These are phyloP conservation scores for Claviceps africana DNA, from an alignment of 2,329 filamentous ascomycete genomes.

Conservation along the genomic window DNA sequence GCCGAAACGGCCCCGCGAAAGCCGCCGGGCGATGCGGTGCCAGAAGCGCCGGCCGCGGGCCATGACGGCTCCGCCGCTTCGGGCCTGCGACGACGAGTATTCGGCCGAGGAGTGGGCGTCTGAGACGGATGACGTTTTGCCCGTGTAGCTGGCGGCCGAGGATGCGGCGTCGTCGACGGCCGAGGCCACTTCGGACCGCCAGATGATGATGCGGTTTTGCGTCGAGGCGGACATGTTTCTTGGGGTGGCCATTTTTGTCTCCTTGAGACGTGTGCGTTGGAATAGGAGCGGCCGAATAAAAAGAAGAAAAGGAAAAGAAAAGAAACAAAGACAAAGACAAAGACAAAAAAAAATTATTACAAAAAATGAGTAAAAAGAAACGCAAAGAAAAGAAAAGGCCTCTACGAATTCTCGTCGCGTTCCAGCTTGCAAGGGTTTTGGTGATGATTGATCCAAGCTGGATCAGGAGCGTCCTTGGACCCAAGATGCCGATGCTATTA, in stretches of 20 bases:
- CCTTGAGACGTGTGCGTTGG: background rate
- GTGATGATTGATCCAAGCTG: background rate
- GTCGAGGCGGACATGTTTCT: slow-evolving; percentile 5
- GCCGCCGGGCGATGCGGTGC: slow-evolving; percentile 11
- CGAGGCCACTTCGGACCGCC: slow-evolving; percentile 34
- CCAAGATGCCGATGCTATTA: background rate
- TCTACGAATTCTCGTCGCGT: background rate
- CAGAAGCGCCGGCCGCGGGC: slow-evolving; percentile 12
- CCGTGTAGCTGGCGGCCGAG: slow-evolving; percentile 14
- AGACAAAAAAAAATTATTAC: background rate
- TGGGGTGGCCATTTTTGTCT: background rate
- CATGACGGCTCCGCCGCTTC: background rate
- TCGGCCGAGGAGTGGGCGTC: slow-evolving; percentile 8
- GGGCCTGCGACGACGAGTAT: background rate
- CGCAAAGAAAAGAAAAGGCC: background rate
- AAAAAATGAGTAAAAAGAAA: no score
- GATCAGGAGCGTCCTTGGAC: background rate
- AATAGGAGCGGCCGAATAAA: no score
- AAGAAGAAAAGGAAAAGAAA: background rate
- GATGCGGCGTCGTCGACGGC: slow-evolving; percentile 17
- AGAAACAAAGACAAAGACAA: background rate
- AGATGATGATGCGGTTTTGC: slow-evolving; percentile 29
- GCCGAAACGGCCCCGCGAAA: slow-evolving; percentile 8
- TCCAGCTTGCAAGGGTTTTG: background rate
- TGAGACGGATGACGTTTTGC: slow-evolving; percentile 4